Base-by-base conservation (phyloP, 1,284 basidiomycete genomes). In the Pascua guehoae region DNA sequence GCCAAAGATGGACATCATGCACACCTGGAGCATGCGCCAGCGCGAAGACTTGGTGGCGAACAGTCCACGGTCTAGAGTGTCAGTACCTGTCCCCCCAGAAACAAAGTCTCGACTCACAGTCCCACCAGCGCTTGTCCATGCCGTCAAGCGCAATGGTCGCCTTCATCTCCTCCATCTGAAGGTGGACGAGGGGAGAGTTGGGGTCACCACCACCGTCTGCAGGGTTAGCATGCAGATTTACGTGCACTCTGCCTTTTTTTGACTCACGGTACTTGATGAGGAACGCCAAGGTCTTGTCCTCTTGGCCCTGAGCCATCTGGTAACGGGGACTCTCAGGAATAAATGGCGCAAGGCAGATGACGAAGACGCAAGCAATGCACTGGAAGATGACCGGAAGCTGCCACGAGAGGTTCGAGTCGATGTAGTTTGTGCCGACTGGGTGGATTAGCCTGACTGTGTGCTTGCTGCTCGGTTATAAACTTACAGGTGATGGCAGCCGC, bases 281-380 rank as follows among this genome's bases (percentile, higher is more conserved):
- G 61, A 89, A 83, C 61, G 85, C 79, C 15, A 87, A 80, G 0
- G 88, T 88, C 64, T 89, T 86, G 0, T 79, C 81, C 52, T 86
- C 82, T 8, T 60, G 56, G 18, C 64, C 62, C n/a, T 64, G 59
- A 8, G 60, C 57, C 24, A 65, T 56, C n/a, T 67, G 58, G 44
- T 48, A 70, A 16, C 66, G 65, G 1, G 66, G 68, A 0, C 62
- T 64, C 52, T 70, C 66, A 18, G 65, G 68, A 0, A 66, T 58
- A 41, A 68, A 62, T 5, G 62, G 62, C 2, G 62, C 54, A 9
- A 61, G 40, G 17, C 7, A 12, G 5, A 61, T 37, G 18, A 61
- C 53, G 5, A 54, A 10, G 12, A 54, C 12, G 10, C 51, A 51
- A 8, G 62, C 64, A 7, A 65, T 49, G 8, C 57, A 60, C 53